Evolutionary conservation across 805 yeast genomes (phyloP), one percentile per base, ranked within the genome.

Genomic region (Jamesozyma gamospora): DNA sequence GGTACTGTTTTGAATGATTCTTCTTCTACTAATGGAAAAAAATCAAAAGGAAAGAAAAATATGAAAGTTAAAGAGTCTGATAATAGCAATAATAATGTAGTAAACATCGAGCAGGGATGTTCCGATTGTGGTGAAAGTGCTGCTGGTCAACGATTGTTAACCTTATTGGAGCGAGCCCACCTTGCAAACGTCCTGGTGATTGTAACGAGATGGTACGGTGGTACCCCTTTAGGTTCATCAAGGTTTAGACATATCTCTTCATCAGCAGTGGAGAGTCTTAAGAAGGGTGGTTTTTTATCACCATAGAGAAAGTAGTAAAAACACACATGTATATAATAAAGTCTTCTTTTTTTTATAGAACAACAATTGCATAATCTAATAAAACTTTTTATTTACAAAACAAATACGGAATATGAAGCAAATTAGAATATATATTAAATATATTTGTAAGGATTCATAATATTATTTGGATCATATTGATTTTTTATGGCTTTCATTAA

Each of bases 401-500:
- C n/a, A n/a, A n/a, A n/a, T n/a, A n/a, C n/a, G n/a, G n/a, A n/a
- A n/a, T n/a, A n/a, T n/a, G n/a, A n/a, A n/a, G n/a, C 32, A 17
- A 18, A 37, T 27, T 16, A 16, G 4, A 27, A n/a, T 21, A 8
- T 5, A 27, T 12, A 6, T 56, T 66, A 82, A 35, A 87, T 69
- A 57, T 88, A 92, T 62, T 90, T 90, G 69, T 90, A 92, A 19
- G 98, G 98, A 60, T 92, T 92, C 72, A 92, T 63, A 53, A 92
- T 92, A 17, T 79, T 82, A 40, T 85, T 82, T 48, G 96, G 96
- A 67, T 92, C 98, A 56, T 76, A 88, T 49, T 74, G 77, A n/a
- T 68, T 51, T 66, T 90, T 92, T 51, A 92, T 63, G 30, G 77
- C 77, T 58, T 79, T 80, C 72, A 92, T 88, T 66, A 87, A 60